phyloP scores from a whole-genome alignment of 257 asterid species.

The Nicotiana tomentosiformis region DNA sequence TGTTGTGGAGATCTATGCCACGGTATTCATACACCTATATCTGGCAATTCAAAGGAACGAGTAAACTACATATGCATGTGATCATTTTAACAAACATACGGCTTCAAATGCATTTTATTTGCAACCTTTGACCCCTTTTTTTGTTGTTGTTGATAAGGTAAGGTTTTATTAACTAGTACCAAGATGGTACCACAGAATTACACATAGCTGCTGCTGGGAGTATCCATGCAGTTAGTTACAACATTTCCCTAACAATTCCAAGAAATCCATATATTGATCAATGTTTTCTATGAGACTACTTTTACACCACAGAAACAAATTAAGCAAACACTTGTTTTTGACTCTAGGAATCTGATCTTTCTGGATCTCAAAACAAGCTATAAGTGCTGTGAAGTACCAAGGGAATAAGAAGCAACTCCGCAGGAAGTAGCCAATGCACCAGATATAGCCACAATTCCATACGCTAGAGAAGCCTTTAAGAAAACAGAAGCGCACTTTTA shows the following conservation, averaged over 20 bases:
- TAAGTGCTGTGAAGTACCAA: not conserved
- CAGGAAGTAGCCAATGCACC: not conserved
- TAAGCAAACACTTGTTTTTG: no score
- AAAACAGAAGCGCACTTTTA: not conserved
- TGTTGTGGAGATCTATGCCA: not conserved
- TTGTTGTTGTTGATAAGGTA: no score
- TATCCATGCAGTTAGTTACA: no score
- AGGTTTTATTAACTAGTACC: no score
- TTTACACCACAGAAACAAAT: no score
- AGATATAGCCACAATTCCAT: not conserved
- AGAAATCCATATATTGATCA: no score
- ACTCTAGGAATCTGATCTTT: no score
- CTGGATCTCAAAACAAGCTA: not conserved
- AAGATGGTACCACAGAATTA: no score
- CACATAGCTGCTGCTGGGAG: no score
- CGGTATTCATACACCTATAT: not conserved
- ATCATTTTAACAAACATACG: not conserved
- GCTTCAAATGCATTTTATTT: conserved; percentile 1
- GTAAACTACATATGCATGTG: not conserved
- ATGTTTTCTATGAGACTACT: no score
- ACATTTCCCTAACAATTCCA: no score
- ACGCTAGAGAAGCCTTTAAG: not conserved
- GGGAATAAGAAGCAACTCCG: not conserved
- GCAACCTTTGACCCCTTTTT: not conserved
- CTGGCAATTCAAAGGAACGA: not conserved